phyloP scores from a whole-genome alignment of 1,284 basidiomycete genomes.

The Ustilago esculenta region DNA sequence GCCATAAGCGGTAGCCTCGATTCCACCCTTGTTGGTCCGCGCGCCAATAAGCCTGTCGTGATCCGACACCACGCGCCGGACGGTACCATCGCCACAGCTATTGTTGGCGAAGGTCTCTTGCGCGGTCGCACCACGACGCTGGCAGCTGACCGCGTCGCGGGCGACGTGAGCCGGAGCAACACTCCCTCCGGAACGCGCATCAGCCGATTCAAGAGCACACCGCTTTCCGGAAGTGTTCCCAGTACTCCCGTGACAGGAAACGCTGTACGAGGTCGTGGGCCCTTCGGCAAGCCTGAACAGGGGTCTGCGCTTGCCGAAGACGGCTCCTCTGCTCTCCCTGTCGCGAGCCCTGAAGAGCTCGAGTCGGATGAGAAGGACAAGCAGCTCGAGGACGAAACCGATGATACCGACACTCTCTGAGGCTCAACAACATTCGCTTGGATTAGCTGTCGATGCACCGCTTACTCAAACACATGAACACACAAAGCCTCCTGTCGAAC shows the following conservation, averaged over 20 bases:
- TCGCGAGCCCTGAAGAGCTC: conserved; percentile 38
- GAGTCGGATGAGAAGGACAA: conserved; percentile 21
- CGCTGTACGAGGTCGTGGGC: conserved; percentile 10
- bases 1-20: conserved; percentile 7
- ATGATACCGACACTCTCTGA: conserved; percentile 30
- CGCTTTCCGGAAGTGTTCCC: conserved; percentile 23
- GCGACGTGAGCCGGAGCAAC: conserved; percentile 41
- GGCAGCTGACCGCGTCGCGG: conserved; percentile 8
- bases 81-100: conserved; percentile 45
- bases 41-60: conserved; percentile 51
- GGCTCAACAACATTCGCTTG: too few species aligned
- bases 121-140: conserved; percentile 40
- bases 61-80: conserved; percentile 49
- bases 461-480: neutral
- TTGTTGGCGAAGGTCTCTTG: conserved; percentile 51
- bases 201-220: conserved; percentile 50
- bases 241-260: conserved; percentile 11
- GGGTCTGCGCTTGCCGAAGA: conserved; percentile 28
- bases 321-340: neutral
- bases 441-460: neutral
- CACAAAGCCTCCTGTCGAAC: neutral
- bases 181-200: conserved; percentile 41
- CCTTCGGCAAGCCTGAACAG: conserved; percentile 24
- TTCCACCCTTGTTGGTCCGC: conserved; percentile 18
- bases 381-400: conserved; percentile 32